phyloP scores from a whole-genome alignment of 495 filamentous ascomycete species.

The Choiromyces venosus region DNA sequence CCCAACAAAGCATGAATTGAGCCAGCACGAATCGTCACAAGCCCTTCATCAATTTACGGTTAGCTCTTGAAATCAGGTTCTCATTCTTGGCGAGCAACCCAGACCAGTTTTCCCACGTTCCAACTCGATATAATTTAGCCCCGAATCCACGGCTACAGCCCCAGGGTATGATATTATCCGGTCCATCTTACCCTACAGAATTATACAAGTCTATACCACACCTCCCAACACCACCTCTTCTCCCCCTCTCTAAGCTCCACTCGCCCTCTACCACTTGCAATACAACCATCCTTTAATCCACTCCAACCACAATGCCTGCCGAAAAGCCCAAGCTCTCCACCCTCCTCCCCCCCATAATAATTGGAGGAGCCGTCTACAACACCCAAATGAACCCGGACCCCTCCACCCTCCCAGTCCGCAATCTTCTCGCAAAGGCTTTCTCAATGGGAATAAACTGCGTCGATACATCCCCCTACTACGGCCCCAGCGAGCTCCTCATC shows the following conservation, averaged over 20 bases:
- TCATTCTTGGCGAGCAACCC: not conserved
- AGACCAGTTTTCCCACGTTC: not conserved
- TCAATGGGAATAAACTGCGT: conserved; percentile 71
- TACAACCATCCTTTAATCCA: not conserved
- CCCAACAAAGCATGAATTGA: not conserved
- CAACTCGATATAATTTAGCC: not conserved
- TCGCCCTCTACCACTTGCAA: not conserved
- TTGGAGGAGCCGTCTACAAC: conserved; percentile 96
- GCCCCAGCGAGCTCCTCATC: conserved; percentile 82
- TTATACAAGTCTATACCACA: not conserved
- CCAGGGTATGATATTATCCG: not conserved
- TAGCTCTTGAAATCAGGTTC: not conserved
- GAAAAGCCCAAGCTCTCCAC: conserved; percentile 21
- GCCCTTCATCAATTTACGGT: not conserved
- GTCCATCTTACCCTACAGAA: not conserved
- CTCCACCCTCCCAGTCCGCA: conserved; percentile 67
- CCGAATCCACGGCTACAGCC: not conserved
- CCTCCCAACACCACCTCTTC: not conserved
- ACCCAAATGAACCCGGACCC: conserved; percentile 81
- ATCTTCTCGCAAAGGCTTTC: conserved; percentile 70
- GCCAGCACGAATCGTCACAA: not conserved
- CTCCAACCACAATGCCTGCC: conserved; percentile 10
- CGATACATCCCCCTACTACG: conserved; percentile 95
- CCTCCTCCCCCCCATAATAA: conserved; percentile 75
- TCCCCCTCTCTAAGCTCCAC: not conserved